Evolutionary conservation across 2,329 filamentous ascomycete genomes (phyloP), one percentile per base, ranked within the genome.

Genomic region (Phialophora macrospora): DNA sequence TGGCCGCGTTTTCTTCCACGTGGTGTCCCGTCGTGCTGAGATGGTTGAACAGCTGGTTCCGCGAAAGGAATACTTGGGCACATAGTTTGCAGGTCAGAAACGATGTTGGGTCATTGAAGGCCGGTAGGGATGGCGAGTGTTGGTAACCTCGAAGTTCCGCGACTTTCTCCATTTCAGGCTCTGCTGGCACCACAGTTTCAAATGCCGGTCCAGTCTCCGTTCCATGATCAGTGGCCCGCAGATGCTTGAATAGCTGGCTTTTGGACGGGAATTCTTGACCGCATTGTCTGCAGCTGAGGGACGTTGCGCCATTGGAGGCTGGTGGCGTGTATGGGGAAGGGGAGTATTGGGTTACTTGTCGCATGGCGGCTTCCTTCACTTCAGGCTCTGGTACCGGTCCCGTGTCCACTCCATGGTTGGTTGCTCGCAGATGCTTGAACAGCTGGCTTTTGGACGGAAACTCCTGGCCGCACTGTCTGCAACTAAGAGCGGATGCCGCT

Each of bases 361-460:
- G 2, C n/a, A 5, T 22, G 5, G 9, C 20, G 44, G 1, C 9
- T 7, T 20, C 4, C 6, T 20, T n/a, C 44, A 48, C 44, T n/a
- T 20, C 44, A 48, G 44, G 44, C 22, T 20, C 44, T 48, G 44
- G 44, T 20, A n/a, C 17, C 17, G 6, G 17, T 20, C 6, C 44
- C 3, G 44, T 48, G n/a, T 48, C 44, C 44, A 48, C 44, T 48
- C 44, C 44, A 48, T 48, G 44, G 44, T 48, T 14, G 22, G 44
- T 48, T 48, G 44, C 17, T 48, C 44, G 44, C 22, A 48, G 44
- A 4, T 48, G 44, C 44, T 48, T 48, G 17, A 48, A 48, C 22
- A 48, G 44, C 44, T 48, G 44, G 22, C 44, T 48, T 48, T 11
- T 48, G 44, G 44, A 48, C 17, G 44, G 44, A 48, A 48, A 48